Evolutionary conservation across 441 rosid genomes (phyloP).

Genomic region (Mallotus japonicus): DNA sequence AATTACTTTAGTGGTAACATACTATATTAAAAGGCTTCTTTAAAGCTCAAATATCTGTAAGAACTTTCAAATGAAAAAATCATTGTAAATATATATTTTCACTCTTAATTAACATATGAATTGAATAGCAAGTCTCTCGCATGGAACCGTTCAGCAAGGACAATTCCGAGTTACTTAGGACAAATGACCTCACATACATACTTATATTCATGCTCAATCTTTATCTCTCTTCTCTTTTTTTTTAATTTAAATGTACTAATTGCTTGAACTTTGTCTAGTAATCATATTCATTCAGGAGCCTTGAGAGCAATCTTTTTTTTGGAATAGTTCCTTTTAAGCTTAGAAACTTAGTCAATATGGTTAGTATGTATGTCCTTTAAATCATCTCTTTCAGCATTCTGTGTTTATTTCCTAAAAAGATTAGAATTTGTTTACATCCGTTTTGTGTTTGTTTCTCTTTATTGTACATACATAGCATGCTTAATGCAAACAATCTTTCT

Average conservation of each 20-base stretch:
- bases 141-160: conserved; percentile 36
- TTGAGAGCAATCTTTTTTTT: conserved; percentile 44
- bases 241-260: too few species aligned
- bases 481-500: conserved; percentile 28
- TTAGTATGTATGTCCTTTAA: conserved; percentile 28
- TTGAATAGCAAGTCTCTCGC: conserved; percentile 28
- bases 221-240: too few species aligned
- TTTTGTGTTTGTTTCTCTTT: not conserved
- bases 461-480: conserved; percentile 17
- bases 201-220: too few species aligned
- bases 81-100: not conserved
- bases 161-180: conserved; percentile 33
- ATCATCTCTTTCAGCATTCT: too few species aligned
- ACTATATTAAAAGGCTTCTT: conserved; percentile 40
- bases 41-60: conserved; percentile 37
- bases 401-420: too few species aligned
- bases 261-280: not conserved
- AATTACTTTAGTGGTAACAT: conserved; percentile 40
- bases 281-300: conserved; percentile 26
- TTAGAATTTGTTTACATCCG: too few species aligned
- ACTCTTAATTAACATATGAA: not conserved
- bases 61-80: conserved; percentile 9
- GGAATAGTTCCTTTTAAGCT: conserved; percentile 45
- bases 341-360: conserved; percentile 38
- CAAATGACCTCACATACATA: conserved; percentile 33